phyloP scores from a whole-genome alignment of 192 early-diverging fungal species.

The Backusella luteola region DNA sequence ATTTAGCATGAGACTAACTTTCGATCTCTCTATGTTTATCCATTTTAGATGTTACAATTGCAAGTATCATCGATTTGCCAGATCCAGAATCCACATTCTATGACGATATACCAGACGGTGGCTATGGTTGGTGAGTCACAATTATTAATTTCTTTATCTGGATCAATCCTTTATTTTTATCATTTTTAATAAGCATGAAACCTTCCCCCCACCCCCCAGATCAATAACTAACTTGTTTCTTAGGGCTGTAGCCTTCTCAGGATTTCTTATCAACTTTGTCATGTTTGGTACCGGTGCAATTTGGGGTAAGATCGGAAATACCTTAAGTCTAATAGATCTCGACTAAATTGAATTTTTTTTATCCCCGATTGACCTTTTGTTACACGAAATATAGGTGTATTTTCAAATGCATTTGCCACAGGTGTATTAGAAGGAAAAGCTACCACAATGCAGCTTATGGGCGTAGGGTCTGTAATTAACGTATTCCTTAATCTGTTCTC shows the following conservation, averaged over 20 bases:
- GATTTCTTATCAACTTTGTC: constrained; percentile 15
- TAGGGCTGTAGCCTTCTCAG: neutral
- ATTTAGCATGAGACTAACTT: neutral
- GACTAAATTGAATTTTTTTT: neutral
- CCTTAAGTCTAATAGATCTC: neutral
- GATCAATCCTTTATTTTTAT: neutral
- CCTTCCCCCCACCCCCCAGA: neutral
- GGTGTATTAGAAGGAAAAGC: neutral
- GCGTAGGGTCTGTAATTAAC: constrained; percentile 7
- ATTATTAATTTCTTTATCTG: constrained; percentile 2
- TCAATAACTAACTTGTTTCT: neutral
- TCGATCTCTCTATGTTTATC: neutral
- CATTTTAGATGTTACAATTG: neutral
- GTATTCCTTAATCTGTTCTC: constrained; percentile 19
- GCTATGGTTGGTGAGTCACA: constrained; percentile 14
- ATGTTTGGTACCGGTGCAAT: constrained; percentile 15
- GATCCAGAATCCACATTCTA: neutral
- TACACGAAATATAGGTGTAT: constrained; percentile 18
- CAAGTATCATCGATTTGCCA: constrained; percentile 13
- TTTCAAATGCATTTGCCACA: constrained; percentile 17
- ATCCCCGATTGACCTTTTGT: neutral
- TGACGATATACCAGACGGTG: constrained; percentile 12
- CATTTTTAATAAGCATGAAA: neutral
- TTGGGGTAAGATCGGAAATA: constrained; percentile 4
- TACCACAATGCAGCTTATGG: constrained; percentile 22